Conservation (phyloP, 768 basidiomycete species). For the Lactarius evosmus region DNA sequence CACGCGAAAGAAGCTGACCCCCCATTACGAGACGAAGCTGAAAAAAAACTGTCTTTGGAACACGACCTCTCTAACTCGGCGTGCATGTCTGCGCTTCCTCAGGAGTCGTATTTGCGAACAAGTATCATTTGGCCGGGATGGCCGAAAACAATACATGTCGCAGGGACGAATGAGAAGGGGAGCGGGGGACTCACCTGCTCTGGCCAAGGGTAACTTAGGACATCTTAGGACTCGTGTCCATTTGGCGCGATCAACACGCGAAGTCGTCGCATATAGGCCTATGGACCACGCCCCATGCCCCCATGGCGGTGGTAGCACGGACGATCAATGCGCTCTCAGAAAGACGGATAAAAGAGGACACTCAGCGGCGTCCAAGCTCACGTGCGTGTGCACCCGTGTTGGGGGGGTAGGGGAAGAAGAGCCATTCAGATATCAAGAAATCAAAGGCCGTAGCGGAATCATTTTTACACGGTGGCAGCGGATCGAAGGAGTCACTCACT, state of each 20-base stretch:
- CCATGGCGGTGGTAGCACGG: slow-evolving; percentile 21
- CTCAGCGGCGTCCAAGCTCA: slow-evolving; percentile 24
- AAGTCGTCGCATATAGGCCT: slow-evolving; percentile 15
- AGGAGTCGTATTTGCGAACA: not conserved
- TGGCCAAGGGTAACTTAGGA: not conserved
- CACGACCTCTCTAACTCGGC: not conserved
- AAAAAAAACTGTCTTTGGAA: not conserved
- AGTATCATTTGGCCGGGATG: slow-evolving; percentile 8
- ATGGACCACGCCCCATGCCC: slow-evolving; percentile 24
- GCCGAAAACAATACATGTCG: not conserved
- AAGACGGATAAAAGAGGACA: slow-evolving; percentile 18
- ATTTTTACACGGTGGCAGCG: slow-evolving; percentile 22
- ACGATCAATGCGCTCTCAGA: slow-evolving; percentile 25
- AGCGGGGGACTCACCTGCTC: slow-evolving; percentile 15
- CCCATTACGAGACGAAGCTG: not conserved
- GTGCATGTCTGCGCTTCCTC: not conserved
- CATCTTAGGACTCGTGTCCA: slow-evolving; percentile 5
- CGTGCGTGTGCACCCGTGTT: not conserved
- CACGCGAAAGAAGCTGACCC: not conserved
- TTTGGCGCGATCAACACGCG: not conserved
- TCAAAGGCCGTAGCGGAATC: slow-evolving; percentile 22
- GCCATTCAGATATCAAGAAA: slow-evolving; percentile 27
- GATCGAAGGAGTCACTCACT: slow-evolving; percentile 24
- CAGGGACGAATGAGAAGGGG: not conserved
- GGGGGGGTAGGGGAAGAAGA: slow-evolving; percentile 20